These are phyloP conservation scores for Aspergillus olivimuriae DNA, from an alignment of 495 filamentous ascomycete species.

Conservation along the genomic window DNA sequence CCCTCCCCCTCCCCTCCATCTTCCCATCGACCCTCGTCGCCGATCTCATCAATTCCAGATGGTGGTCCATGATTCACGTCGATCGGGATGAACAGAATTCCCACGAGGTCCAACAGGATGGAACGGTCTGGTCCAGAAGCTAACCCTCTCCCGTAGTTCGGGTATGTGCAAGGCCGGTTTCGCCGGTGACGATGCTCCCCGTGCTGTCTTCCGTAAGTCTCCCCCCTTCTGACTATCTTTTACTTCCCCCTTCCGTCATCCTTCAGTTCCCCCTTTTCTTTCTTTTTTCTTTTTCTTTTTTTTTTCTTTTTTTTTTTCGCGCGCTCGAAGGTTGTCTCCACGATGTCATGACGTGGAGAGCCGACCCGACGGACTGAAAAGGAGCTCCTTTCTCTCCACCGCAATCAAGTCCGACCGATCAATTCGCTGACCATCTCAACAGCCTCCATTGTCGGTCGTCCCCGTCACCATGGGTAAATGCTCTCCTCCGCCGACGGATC, in stretches of 20 bases:
- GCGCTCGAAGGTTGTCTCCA: conserved; percentile 3
- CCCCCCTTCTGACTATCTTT: conserved; percentile 9
- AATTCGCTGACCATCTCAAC: conserved; percentile 18
- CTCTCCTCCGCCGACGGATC: conserved; percentile 9
- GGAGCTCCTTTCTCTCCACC: no score
- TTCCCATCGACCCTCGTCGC: no score
- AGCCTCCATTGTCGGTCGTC: conserved; percentile 99
- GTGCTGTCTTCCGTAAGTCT: conserved; percentile 99
- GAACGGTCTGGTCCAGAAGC: conserved; percentile 10
- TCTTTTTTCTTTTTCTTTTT: conserved; percentile 8
- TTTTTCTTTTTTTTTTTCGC: conserved; percentile 19
- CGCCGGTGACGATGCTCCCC: conserved; percentile 99
- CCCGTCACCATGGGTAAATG: conserved; percentile 98
- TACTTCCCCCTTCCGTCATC: conserved; percentile 2
- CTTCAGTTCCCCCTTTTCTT: conserved; percentile 6
- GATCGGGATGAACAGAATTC: neutral
- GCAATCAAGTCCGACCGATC: conserved; percentile 1
- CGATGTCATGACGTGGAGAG: no score
- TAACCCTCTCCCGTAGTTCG: conserved; percentile 57
- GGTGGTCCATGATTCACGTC: no score
- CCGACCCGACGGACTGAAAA: no score
- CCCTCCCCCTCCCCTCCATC: conserved; percentile 8
- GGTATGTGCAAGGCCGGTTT: conserved; percentile 99
- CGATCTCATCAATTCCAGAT: no score
- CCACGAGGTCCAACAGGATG: neutral